phyloP scores from a whole-genome alignment of 352 stramenopile genomes.

The Pythium brachiatum region DNA sequence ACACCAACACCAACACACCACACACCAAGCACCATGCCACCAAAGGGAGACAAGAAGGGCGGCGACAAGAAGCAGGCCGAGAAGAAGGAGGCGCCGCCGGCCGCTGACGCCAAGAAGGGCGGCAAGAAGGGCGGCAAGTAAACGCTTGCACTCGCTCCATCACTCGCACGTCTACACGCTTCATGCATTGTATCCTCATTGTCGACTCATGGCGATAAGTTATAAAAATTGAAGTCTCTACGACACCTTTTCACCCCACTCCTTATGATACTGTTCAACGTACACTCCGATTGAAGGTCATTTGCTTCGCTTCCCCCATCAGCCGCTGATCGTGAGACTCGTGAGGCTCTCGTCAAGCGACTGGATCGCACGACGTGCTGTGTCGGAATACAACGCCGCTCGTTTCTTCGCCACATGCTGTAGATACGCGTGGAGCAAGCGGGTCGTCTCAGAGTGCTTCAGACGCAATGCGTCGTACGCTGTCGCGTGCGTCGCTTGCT shows the following conservation, averaged over 20 bases:
- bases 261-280: neutral
- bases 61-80: slow-evolving; percentile 25
- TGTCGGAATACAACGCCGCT: neutral
- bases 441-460: neutral
- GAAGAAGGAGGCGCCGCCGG: slow-evolving; percentile 27
- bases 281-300: neutral
- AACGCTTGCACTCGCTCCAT: neutral
- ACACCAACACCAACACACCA: slow-evolving; percentile 7
- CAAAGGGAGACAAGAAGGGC: slow-evolving; percentile 23
- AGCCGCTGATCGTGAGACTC: neutral
- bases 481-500: neutral
- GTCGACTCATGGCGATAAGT: slow-evolving; percentile 3
- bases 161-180: neutral
- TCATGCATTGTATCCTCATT: slow-evolving; percentile 1
- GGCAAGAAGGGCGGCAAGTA: slow-evolving; percentile 48
- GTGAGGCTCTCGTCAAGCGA: slow-evolving; percentile 1
- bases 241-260: neutral
- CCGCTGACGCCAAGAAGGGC: slow-evolving; percentile 33
- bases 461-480: neutral
- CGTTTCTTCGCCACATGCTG: slow-evolving; percentile 13
- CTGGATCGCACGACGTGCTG: slow-evolving; percentile 11
- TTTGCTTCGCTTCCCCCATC: neutral
- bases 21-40: slow-evolving; percentile 20
- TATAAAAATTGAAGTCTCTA: slow-evolving; percentile 3
- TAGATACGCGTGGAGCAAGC: slow-evolving; percentile 3